phyloP scores from a whole-genome alignment of 768 basidiomycete species.

The Suillus sp. region DNA sequence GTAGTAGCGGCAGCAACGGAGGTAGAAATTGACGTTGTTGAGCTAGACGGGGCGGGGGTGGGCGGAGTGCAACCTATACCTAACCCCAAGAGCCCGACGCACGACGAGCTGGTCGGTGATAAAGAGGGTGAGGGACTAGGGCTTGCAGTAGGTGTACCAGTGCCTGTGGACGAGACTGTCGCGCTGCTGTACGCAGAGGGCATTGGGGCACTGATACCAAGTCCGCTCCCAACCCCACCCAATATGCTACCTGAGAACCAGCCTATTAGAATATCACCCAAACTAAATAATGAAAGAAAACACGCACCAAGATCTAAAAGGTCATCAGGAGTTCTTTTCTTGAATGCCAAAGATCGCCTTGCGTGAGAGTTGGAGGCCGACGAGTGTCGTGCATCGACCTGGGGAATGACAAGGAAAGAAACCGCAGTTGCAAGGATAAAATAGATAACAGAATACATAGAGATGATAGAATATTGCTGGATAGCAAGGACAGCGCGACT shows the following conservation, averaged over 20 bases:
- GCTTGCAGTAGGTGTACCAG: conserved; percentile 3
- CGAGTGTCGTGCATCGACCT: conserved; percentile 42
- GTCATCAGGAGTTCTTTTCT: conserved; percentile 23
- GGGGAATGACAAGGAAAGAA: conserved; percentile 23
- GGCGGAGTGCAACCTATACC: conserved; percentile 13
- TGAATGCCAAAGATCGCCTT: conserved; percentile 32
- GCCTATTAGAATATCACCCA: neutral
- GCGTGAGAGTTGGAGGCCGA: conserved; percentile 40
- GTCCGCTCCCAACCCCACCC: neutral
- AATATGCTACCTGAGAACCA: conserved; percentile 5
- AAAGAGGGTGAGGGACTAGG: conserved; percentile 1
- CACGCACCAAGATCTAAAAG: conserved; percentile 17
- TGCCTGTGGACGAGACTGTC: conserved; percentile 9
- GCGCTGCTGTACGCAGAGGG: conserved; percentile 16
- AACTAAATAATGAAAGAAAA: conserved; percentile 16
- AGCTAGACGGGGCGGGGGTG: conserved; percentile 1
- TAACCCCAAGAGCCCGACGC: conserved; percentile 14
- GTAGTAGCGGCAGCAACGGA: neutral
- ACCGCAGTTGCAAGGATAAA: conserved; percentile 33
- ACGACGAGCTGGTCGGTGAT: conserved; percentile 8
- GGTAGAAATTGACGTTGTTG: neutral
- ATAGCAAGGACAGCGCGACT: conserved; percentile 36
- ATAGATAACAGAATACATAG: conserved; percentile 25
- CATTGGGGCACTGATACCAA: conserved; percentile 15
- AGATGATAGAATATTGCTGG: conserved; percentile 34